A percentile compares a stretch with the other conserved stretches of the same genome.
Evolutionary conservation across 2,329 filamentous ascomycete genomes (phyloP).

Genomic region (Bertia moriformis): DNA sequence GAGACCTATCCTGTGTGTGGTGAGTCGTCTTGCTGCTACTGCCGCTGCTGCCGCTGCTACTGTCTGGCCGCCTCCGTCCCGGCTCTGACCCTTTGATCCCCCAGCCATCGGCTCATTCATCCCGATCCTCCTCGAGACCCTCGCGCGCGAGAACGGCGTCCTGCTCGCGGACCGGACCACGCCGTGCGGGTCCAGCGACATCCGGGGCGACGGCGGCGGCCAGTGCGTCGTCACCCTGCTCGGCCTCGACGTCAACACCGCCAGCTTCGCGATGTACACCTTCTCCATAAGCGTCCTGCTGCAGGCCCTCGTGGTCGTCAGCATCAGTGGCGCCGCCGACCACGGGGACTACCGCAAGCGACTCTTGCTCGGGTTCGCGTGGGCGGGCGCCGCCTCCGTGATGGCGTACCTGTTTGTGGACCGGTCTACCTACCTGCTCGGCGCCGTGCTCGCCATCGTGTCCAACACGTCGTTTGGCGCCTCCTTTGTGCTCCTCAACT

Average conservation of each 20-base stretch:
- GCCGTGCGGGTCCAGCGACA: conserved; percentile 57
- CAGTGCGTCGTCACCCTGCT: conserved; percentile 76
- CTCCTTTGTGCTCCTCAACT: conserved; percentile 93
- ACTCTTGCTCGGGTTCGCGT: conserved; percentile 71
- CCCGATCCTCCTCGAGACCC: conserved; percentile 83
- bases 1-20: conserved; percentile 95
- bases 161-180: conserved; percentile 62
- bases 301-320: conserved; percentile 82
- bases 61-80: background rate
- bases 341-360: conserved; percentile 86
- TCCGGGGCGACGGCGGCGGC: conserved; percentile 30
- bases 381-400: conserved; percentile 64
- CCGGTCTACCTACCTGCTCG: conserved; percentile 64
- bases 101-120: conserved; percentile 68
- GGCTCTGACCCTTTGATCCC: conserved; percentile 1
- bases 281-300: conserved; percentile 85
- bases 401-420: conserved; percentile 77
- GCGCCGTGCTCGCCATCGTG: conserved; percentile 70
- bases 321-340: conserved; percentile 90
- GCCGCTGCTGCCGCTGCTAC: too few species aligned
- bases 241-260: conserved; percentile 81
- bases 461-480: conserved; percentile 90
- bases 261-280: conserved; percentile 95
- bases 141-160: conserved; percentile 83
- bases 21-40: conserved; percentile 26